phyloP scores from a whole-genome alignment of 345 rosid species.

The Brassica napus region Da-Ae NC_063447.1:53260001-53260500 shows the following conservation, averaged over 20 bases:
- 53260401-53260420: conserved; percentile 44
- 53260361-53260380: conserved; percentile 43
- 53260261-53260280: conserved; percentile 44
- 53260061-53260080: neutral
- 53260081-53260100: conserved; percentile 30
- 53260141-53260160: conserved; percentile 32
- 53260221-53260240: conserved; percentile 50
- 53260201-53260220: conserved; percentile 34
- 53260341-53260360: neutral
- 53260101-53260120: conserved; percentile 33
- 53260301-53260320: conserved; percentile 11
- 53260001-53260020: neutral
- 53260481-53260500: conserved; percentile 35
- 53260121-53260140: conserved; percentile 41
- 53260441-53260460: conserved; percentile 42
- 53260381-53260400: conserved; percentile 40
- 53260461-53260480: conserved; percentile 48
- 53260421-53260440: conserved; percentile 42
- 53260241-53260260: conserved; percentile 41
- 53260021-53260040: conserved; percentile 48
- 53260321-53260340: neutral
- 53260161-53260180: neutral
- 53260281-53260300: conserved; percentile 55
- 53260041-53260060: conserved; percentile 42
- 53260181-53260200: conserved; percentile 15